Conservation (phyloP, 345 rosid species). For the Melastoma malabathricum region DNA sequence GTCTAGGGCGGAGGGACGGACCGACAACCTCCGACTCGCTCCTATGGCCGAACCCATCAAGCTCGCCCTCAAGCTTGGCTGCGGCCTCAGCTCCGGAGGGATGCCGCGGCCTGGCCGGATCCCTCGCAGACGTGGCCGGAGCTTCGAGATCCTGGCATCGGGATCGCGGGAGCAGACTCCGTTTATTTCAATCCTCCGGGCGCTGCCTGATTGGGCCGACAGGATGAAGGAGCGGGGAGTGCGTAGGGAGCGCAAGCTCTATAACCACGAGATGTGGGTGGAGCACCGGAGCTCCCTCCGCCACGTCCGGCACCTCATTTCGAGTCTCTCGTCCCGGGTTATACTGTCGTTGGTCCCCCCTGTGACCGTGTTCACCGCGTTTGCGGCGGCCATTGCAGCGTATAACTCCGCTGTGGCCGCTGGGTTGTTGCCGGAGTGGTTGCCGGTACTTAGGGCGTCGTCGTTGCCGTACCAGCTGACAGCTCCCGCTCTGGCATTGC, state of each 20-base stretch:
- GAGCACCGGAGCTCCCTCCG: slow-evolving; percentile 78
- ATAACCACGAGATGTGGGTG: slow-evolving; percentile 76
- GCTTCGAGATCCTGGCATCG: background rate
- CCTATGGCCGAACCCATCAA: no score
- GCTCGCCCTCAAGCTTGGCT: no score
- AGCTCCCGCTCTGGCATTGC: slow-evolving; percentile 82
- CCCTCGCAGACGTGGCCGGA: no score
- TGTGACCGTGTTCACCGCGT: slow-evolving; percentile 56
- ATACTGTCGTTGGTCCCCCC: slow-evolving; percentile 83
- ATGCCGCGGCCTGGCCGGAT: no score
- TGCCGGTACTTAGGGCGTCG: slow-evolving; percentile 66
- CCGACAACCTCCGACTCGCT: no score
- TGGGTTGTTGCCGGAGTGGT: slow-evolving; percentile 44
- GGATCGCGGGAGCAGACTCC: slow-evolving; percentile 14
- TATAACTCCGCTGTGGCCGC: slow-evolving; percentile 57
- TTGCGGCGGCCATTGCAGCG: slow-evolving; percentile 43
- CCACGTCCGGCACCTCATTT: slow-evolving; percentile 64
- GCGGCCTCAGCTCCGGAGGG: no score
- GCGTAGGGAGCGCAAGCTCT: slow-evolving; percentile 56
- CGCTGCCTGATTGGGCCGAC: slow-evolving; percentile 87
- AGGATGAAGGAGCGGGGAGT: slow-evolving; percentile 63
- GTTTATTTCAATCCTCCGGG: slow-evolving; percentile 46
- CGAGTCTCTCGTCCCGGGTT: slow-evolving; percentile 67
- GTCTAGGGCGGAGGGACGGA: no score
- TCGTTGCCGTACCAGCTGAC: slow-evolving; percentile 80